Percentiles rank a stretch among this genome's conserved stretches.
These are phyloP conservation scores for Iris macrosiphon DNA, from an alignment of 106 monocot genomes.

Conservation along the genomic window DNA sequence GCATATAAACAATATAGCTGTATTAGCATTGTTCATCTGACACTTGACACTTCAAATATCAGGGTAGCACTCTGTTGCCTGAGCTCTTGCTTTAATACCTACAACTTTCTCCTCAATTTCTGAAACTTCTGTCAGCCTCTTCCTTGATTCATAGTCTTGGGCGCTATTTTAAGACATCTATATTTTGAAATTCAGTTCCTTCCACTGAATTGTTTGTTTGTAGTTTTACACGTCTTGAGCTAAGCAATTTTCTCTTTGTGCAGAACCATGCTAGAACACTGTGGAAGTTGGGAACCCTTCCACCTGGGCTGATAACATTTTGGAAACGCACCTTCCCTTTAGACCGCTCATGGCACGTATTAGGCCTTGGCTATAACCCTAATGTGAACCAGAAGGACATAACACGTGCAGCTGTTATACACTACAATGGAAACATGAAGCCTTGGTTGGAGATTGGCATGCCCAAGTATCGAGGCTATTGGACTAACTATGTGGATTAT, in stretches of 20 bases:
- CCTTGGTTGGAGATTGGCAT: conserved; percentile 85
- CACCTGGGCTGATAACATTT: conserved; percentile 72
- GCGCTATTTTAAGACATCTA: too few relatives aligned
- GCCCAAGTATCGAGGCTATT: conserved; percentile 50
- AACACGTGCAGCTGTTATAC: conserved; percentile 58
- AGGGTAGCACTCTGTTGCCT: too few relatives aligned
- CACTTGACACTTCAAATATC: too few relatives aligned
- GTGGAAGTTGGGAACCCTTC: conserved; percentile 76
- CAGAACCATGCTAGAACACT: conserved; percentile 63
- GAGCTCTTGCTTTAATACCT: too few relatives aligned
- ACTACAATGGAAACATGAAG: conserved; percentile 85
- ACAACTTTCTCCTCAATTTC: too few relatives aligned
- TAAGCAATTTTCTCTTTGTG: not conserved
- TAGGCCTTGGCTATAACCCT: conserved; percentile 72
- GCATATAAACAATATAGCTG: too few relatives aligned
- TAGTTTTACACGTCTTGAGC: too few relatives aligned
- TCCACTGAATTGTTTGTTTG: too few relatives aligned
- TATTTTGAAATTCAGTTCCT: too few relatives aligned
- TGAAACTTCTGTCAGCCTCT: too few relatives aligned
- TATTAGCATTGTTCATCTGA: too few relatives aligned
- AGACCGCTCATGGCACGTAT: conserved; percentile 53
- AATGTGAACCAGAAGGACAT: conserved; percentile 34
- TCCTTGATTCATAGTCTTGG: too few relatives aligned
- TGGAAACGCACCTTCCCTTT: conserved; percentile 49
- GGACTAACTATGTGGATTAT: conserved; percentile 59